Evolutionary conservation across 2,329 filamentous ascomycete genomes (phyloP), one percentile per base, ranked within the genome.

Genomic region (Ophiostoma perfectum): DNA sequence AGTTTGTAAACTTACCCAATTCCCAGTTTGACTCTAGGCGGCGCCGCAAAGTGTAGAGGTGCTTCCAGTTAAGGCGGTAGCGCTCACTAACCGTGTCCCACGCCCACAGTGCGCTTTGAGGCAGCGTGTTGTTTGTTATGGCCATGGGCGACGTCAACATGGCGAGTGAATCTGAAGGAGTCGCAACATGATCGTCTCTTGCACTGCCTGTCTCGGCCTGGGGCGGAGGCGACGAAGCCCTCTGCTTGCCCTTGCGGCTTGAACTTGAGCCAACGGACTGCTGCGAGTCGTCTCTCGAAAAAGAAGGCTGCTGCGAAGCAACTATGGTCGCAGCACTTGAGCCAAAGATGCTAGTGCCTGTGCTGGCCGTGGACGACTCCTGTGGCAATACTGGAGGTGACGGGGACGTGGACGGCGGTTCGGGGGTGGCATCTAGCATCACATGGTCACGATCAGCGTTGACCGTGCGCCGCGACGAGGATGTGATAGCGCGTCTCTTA

Each of bases 21-120:
- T 92, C 88, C 95, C 95, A 99, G 76, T 99, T 98, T 7, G 89
- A 87, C 78, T 99, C 95, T 14, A 99, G 81, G 36, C 88, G 85
- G 68, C 89, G 86, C 70, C 95, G 89, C 81, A 97, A 91, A 72
- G 91, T 92, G 79, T 97, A 99, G 0, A 99, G 82, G 76, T 95
- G 92, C 67, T 93, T 90, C 93, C 94, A 99, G 77, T 96, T 97
- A 64, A 98, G 81, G 73, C 87, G 90, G 69, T 88, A 83, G 63
- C 78, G 77, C 75, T 75, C 82, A 74, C 74, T 81, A 71, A 73
- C 77, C 18, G 75, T 75, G 72, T 83, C 85, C 80, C 81, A 87
- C 70, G 75, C 78, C 80, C 81, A 88, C 49, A 83, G 78, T 7
- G 79, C 78, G 0, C 14, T 52, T 11, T 58, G 14, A 38, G 45